Base-by-base conservation (phyloP, 164 flowering plant genomes). In the Annona squamosa region DNA sequence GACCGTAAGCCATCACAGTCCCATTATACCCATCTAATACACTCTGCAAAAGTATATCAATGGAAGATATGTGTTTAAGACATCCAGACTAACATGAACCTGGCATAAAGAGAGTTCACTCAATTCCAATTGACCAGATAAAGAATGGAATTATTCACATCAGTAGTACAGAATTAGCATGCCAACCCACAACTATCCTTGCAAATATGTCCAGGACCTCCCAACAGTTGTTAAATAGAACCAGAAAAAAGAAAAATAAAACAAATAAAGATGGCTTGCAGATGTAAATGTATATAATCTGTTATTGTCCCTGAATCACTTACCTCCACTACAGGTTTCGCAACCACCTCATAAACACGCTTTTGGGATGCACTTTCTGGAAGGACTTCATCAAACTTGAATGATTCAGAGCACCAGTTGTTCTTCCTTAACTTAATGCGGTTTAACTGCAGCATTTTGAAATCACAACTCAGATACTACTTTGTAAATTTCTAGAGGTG, bases 1-100 rank as follows among this genome's bases (percentile, higher is more conserved):
- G 98, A 78, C 98, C 98, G 74, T 94, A 94, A 79, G 97, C 98
- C 98, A 94, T 92, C 77, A 94, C 83, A 61, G 98, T 94, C 78
- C 98, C 98, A 76, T 94, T 94, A 81, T 89, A 92, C 69, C 98
- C 98, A 84, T 83, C 82, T 82, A 94, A 72, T 26, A 94, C 97
- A 86, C 97, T 86, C 98, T 94, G 93, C 90, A 90, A 82, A 85
- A 82, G 72, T 71, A 76, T 64, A 77, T 64, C 69, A 75, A 71
- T 61, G 26, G 71, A 48, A 4, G 13, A 9, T 52, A 71, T 59
- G 63, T 62, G 75, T 59, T 72, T 65, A 64, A 26, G 26, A 56
- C 17, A 5, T 67, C n/a, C 26, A 62, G 47, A 12, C 67, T 70
- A 67, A 61, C 68, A 61, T 52, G 64, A 61, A 19, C 48, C 42